phyloP scores from a whole-genome alignment of 108 stramenopile species.

The Schizochytrium sp. region DNA sequence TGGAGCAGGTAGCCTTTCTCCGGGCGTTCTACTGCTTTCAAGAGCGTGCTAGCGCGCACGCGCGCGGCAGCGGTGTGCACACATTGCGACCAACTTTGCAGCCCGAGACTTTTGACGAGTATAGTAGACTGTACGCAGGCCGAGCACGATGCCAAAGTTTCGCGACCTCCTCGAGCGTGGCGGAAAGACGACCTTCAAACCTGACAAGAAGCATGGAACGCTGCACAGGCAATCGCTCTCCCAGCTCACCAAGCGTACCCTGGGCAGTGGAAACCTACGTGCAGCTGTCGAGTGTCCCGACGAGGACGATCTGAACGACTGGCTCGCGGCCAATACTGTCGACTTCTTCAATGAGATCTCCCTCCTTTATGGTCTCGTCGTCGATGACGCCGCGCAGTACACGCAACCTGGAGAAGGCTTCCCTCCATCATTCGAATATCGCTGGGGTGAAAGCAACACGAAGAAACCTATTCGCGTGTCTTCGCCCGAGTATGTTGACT shows the following conservation, averaged over 20 bases:
- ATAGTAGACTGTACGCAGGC: no score
- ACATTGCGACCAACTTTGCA: no score
- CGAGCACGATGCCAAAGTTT: background rate
- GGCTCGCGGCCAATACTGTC: slow-evolving; percentile 31
- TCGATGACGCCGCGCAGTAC: background rate
- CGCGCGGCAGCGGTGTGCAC: no score
- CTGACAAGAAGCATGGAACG: background rate
- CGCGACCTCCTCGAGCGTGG: background rate
- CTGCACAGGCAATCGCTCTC: background rate
- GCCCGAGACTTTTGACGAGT: no score
- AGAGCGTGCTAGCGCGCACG: no score
- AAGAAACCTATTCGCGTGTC: background rate
- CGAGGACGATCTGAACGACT: slow-evolving; percentile 20
- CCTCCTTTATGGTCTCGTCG: slow-evolving; percentile 44
- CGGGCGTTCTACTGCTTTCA: no score
- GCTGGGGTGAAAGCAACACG: background rate
- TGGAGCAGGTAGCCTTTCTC: no score
- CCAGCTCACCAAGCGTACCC: background rate
- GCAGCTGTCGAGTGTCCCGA: background rate
- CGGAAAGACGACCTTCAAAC: slow-evolving; percentile 20
- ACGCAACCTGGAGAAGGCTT: slow-evolving; percentile 2
- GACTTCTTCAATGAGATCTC: slow-evolving; percentile 56
- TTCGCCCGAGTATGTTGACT: slow-evolving; percentile 40
- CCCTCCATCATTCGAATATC: slow-evolving; percentile 21
- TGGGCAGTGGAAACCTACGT: slow-evolving; percentile 20